Evolutionary conservation across 2,329 filamentous ascomycete genomes (phyloP).

Genomic region (Cytospora chrysosperma): DNA sequence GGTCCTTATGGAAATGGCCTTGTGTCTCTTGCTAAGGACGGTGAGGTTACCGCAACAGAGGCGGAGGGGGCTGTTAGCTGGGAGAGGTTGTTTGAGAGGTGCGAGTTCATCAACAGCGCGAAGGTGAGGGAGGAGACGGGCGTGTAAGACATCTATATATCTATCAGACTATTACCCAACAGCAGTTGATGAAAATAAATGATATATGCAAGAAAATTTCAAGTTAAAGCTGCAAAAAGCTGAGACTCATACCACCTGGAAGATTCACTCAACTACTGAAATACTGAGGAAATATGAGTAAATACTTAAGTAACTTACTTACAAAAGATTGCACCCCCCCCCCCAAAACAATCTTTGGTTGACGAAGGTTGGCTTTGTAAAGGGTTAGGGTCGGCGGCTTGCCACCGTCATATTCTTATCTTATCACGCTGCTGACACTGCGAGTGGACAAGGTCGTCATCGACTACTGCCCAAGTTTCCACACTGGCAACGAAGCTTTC

Average conservation of each 20-base stretch:
- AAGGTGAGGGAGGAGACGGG: not conserved
- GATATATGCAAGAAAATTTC: too few relatives aligned
- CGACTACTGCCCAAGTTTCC: not conserved
- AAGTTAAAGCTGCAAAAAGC: too few relatives aligned
- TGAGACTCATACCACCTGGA: too few relatives aligned
- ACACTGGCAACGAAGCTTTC: not conserved
- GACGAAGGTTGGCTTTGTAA: too few relatives aligned
- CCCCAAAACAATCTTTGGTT: too few relatives aligned
- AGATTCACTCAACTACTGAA: too few relatives aligned
- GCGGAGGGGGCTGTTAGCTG: conserved; percentile 23
- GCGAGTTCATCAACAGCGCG: conserved; percentile 28
- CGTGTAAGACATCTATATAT: not conserved
- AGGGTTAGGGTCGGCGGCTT: not conserved
- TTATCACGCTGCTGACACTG: not conserved
- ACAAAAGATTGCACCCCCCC: too few relatives aligned
- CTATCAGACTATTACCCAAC: too few relatives aligned
- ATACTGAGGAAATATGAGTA: too few relatives aligned
- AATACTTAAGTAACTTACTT: too few relatives aligned
- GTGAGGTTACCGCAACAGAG: not conserved
- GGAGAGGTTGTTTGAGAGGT: conserved; percentile 30
- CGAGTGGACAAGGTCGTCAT: not conserved
- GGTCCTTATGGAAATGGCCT: not conserved
- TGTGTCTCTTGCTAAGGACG: not conserved
- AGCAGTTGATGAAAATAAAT: too few relatives aligned
- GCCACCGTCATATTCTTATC: not conserved